Evolutionary conservation across 140 eudicot genomes (phyloP).

Genomic region (Bidens hawaiensis): DNA sequence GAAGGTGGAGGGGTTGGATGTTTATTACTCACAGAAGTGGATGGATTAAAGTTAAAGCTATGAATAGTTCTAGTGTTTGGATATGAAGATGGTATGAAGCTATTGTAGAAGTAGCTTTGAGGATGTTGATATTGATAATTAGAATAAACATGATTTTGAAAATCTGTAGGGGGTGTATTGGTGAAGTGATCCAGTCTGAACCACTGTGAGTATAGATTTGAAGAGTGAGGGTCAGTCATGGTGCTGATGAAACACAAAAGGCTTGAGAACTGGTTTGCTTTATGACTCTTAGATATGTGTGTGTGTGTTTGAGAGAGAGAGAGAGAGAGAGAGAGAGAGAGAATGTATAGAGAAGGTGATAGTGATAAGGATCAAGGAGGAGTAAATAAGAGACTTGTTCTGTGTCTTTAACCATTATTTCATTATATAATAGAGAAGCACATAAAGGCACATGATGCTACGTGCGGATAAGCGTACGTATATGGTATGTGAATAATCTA

Average conservation of each 20-base stretch:
- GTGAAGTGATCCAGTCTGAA: slow-evolving; percentile 33
- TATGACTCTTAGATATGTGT: slow-evolving; percentile 3
- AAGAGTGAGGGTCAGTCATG: slow-evolving; percentile 65
- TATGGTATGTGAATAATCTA: background rate
- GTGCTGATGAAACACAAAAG: slow-evolving; percentile 25
- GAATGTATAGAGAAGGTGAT: slow-evolving; percentile 22
- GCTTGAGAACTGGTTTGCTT: slow-evolving; percentile 19
- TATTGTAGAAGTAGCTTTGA: slow-evolving; percentile 24
- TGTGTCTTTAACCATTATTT: slow-evolving; percentile 8
- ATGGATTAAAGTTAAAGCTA: slow-evolving; percentile 22
- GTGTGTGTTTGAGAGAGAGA: slow-evolving; percentile 1
- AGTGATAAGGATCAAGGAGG: slow-evolving; percentile 13
- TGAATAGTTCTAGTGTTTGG: background rate
- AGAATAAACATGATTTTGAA: slow-evolving; percentile 19
- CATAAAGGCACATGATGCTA: slow-evolving; percentile 24
- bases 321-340: slow-evolving; percentile 33
- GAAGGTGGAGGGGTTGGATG: slow-evolving; percentile 53
- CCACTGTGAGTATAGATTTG: slow-evolving; percentile 56
- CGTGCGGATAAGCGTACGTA: slow-evolving; percentile 34
- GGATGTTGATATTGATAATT: slow-evolving; percentile 15
- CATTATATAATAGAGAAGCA: slow-evolving; percentile 19
- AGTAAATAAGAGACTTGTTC: slow-evolving; percentile 32
- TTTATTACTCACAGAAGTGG: slow-evolving; percentile 13
- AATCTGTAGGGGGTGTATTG: slow-evolving; percentile 5
- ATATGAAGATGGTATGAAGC: slow-evolving; percentile 15